Evolutionary conservation across 768 basidiomycete genomes (phyloP).

Genomic region (Lactarius sanguifluus): DNA sequence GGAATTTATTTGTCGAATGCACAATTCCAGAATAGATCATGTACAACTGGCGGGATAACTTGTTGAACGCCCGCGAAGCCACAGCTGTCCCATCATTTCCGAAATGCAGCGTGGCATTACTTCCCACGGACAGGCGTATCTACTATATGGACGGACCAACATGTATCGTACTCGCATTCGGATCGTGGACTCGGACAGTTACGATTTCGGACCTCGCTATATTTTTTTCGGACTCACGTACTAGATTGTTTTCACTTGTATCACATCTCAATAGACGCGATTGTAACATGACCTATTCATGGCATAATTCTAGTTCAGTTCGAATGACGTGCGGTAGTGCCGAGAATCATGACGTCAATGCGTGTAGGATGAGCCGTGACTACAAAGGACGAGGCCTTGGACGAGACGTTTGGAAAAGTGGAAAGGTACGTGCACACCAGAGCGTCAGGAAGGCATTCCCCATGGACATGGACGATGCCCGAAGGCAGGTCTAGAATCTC

Average conservation of each 20-base stretch:
- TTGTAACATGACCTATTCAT: slow-evolving; percentile 2
- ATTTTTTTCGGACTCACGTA: slow-evolving; percentile 9
- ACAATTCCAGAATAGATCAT: slow-evolving; percentile 19
- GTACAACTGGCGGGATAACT: slow-evolving; percentile 18
- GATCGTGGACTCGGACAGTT: slow-evolving; percentile 13
- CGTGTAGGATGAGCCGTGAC: not conserved
- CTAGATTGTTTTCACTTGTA: slow-evolving; percentile 19
- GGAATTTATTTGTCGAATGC: not conserved
- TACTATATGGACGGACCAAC: slow-evolving; percentile 2
- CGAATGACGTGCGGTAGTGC: slow-evolving; percentile 21
- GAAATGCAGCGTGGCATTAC: slow-evolving; percentile 4
- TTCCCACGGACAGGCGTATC: slow-evolving; percentile 9
- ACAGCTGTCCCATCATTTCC: not conserved
- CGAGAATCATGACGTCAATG: slow-evolving; percentile 23
- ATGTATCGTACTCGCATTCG: slow-evolving; percentile 19
- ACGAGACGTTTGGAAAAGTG: not conserved
- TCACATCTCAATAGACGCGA: slow-evolving; percentile 8
- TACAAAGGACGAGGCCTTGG: not conserved
- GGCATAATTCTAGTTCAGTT: slow-evolving; percentile 17
- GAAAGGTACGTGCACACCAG: not conserved
- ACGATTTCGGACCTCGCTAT: slow-evolving; percentile 1
- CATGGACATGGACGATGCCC: slow-evolving; percentile 4
- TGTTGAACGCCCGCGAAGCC: not conserved
- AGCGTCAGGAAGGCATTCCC: slow-evolving; percentile 1
- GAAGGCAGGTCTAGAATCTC: slow-evolving; percentile 17